These are phyloP conservation scores for Colletotrichum sp. DNA, from an alignment of 2,329 filamentous ascomycete genomes.

Conservation along the genomic window DNA sequence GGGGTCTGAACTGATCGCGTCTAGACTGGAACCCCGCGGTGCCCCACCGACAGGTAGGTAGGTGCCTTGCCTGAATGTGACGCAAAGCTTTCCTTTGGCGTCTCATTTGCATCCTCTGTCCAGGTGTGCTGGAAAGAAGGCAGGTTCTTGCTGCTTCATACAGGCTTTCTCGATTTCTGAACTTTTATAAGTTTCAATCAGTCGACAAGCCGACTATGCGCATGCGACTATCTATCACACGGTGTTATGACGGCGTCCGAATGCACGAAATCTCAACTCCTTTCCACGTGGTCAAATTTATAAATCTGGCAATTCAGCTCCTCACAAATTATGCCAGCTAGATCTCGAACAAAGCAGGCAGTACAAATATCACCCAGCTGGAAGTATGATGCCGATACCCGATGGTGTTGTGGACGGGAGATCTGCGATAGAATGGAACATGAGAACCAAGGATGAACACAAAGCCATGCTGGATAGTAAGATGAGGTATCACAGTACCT, in stretches of 20 bases:
- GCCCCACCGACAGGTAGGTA: neutral
- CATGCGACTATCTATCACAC: neutral
- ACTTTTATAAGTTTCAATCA: neutral
- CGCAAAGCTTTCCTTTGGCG: neutral
- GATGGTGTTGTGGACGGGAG: neutral
- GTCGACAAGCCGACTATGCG: neutral
- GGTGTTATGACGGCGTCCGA: neutral
- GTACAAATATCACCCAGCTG: neutral
- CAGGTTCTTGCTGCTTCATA: neutral
- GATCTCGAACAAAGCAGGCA: neutral
- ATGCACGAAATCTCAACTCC: neutral
- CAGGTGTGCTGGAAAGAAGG: neutral
- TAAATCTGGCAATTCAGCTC: neutral
- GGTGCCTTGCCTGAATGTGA: neutral
- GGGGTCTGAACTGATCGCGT: neutral
- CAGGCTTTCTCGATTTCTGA: neutral
- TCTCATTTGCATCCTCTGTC: neutral
- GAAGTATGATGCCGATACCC: neutral
- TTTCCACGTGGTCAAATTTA: neutral
- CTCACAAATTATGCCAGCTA: neutral
- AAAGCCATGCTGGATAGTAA: neutral
- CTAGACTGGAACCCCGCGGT: neutral
- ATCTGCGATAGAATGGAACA: neutral
- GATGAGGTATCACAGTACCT: neutral
- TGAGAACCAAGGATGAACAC: neutral